Percentiles rank a stretch among this genome's conserved stretches.
phyloP scores from a whole-genome alignment of 441 rosid genomes.

The Isatis lusitanica region DNA sequence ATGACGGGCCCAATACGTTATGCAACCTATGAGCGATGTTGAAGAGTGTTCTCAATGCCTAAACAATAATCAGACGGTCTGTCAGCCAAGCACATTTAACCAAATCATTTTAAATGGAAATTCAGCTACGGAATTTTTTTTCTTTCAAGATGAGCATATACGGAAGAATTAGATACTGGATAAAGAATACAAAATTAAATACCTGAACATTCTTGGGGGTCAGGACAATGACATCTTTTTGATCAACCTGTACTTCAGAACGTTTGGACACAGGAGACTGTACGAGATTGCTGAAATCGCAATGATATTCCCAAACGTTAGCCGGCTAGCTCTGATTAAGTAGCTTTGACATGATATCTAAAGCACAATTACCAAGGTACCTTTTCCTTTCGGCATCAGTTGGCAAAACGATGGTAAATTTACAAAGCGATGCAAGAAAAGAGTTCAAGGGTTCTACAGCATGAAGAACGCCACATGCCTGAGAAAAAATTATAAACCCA shows the following conservation, averaged over 20 bases:
- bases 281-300: slow-evolving; percentile 61
- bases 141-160: slow-evolving; percentile 1
- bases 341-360: slow-evolving; percentile 27
- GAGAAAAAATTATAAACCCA: slow-evolving; percentile 30
- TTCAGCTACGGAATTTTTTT: neutral
- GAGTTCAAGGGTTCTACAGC: slow-evolving; percentile 97
- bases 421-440: slow-evolving; percentile 96
- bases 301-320: slow-evolving; percentile 38
- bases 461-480: slow-evolving; percentile 99
- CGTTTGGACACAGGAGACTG: slow-evolving; percentile 89
- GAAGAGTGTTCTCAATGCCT: slow-evolving; percentile 98
- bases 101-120: neutral
- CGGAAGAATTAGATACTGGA: slow-evolving; percentile 12
- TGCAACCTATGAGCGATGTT: slow-evolving; percentile 93
- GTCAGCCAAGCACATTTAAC: slow-evolving; percentile 25
- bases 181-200: slow-evolving; percentile 21
- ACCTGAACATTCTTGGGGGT: slow-evolving; percentile 99
- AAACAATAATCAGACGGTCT: slow-evolving; percentile 30
- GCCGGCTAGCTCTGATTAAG: slow-evolving; percentile 8
- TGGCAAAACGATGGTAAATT: slow-evolving; percentile 89
- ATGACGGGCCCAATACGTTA: slow-evolving; percentile 96
- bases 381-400: slow-evolving; percentile 78
- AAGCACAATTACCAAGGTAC: slow-evolving; percentile 39
- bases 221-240: slow-evolving; percentile 73
- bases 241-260: slow-evolving; percentile 68